These are phyloP conservation scores for Kodamaea nitidulidarum DNA, from an alignment of 805 yeast species.

Conservation along the genomic window DNA sequence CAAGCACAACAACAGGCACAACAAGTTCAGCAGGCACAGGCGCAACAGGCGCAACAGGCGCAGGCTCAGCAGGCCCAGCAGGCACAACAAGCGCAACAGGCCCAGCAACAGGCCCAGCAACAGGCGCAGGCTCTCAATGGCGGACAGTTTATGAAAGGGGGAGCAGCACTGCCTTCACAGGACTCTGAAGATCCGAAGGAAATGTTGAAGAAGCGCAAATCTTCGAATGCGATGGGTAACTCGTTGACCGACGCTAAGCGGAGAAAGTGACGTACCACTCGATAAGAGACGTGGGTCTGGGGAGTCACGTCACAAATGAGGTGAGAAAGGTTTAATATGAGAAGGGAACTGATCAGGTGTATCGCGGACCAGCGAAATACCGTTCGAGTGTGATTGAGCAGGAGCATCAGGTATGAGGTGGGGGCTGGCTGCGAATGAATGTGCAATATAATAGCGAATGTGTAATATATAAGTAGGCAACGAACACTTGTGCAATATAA, in stretches of 20 bases:
- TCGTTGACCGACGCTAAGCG: conserved; percentile 12
- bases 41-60: conserved; percentile 8
- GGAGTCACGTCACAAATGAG: not conserved
- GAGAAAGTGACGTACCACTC: no score
- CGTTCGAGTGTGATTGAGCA: no score
- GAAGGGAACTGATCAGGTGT: no score
- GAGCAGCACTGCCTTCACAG: conserved; percentile 7
- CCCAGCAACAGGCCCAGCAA: conserved; percentile 6
- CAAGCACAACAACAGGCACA: conserved; percentile 4
- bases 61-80: conserved; percentile 5
- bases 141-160: conserved; percentile 2
- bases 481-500: no score
- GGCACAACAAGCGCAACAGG: conserved; percentile 1
- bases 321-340: not conserved
- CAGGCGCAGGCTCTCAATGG: conserved; percentile 3
- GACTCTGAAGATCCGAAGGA: conserved; percentile 11
- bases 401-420: no score
- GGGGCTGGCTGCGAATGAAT: no score
- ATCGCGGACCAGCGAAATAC: no score
- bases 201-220: conserved; percentile 11
- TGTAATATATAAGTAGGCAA: no score
- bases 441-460: no score
- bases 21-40: not conserved
- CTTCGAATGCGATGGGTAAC: conserved; percentile 10
- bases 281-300: no score